Percentiles rank a stretch among this genome's conserved stretches.
Conservation (phyloP, 164 flowering plant species). For the Stephania cephalantha region DNA sequence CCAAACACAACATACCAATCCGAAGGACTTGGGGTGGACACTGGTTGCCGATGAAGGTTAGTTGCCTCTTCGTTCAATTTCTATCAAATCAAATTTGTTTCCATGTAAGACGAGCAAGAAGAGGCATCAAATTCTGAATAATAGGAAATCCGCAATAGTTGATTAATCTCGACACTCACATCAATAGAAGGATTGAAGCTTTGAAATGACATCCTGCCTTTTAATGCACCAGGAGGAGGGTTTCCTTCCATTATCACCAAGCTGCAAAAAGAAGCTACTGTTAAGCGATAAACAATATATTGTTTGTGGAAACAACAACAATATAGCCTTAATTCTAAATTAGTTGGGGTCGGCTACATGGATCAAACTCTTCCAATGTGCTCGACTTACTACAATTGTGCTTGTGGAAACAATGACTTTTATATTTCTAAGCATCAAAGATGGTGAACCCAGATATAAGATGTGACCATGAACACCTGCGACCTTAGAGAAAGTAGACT, state of each 20-base stretch:
- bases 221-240: constrained; percentile 68
- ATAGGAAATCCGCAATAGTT: constrained; percentile 17
- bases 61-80: constrained; percentile 62
- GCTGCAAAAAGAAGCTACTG: constrained; percentile 32
- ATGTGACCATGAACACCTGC: no score
- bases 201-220: constrained; percentile 89
- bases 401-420: neutral
- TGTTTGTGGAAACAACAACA: neutral
- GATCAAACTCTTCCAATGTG: no score
- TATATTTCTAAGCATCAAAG: neutral
- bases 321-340: no score
- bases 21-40: constrained; percentile 31
- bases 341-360: no score
- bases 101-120: constrained; percentile 22
- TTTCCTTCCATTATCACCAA: constrained; percentile 83
- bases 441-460: no score
- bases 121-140: constrained; percentile 13
- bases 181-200: constrained; percentile 82
- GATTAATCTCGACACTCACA: constrained; percentile 59
- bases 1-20: constrained; percentile 27
- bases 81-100: constrained; percentile 42
- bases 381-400: no score
- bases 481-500: no score
- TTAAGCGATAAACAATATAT: neutral
- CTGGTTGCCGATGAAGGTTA: constrained; percentile 23